Base-by-base conservation (phyloP, 176 grass and related monocot species). In the Otatea glauca region DNA sequence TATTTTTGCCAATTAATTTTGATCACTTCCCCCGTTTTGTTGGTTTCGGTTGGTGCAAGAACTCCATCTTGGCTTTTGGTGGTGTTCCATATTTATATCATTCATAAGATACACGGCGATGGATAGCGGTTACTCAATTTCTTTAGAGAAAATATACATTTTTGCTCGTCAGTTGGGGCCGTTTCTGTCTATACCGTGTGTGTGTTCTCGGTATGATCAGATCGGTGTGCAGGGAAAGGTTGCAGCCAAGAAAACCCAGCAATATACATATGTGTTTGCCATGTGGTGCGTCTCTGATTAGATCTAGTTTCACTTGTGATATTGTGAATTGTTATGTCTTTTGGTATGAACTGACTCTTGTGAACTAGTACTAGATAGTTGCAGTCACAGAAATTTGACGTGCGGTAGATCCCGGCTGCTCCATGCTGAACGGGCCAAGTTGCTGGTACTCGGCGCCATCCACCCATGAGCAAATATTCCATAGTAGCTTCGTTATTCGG, bases 1-100 rank as follows among this genome's bases (percentile, higher is more conserved):
- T 55, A 34, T 83, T 74, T 78, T 75, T 80, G 76, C 14, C 38
- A 64, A 69, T 84, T 75, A 80, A 10, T 80, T 91, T 87, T 90
- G n/a, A 25, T 75, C 3, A 59, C 20, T 41, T 68, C 3, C 32
- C 51, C 54, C 7, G 2, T 42, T 78, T 43, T 69, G 55, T 42
- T 90, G 41, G 63, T 69, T 68, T 29, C 79, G 69, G 20, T 69
- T 74, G 44, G 24, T 74, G 50, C 23, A 72, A 53, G 29, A n/a
- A 75, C 20, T 56, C 54, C n/a, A 61, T 68, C 48, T 78, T 32
- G 10, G 66, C 5, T 37, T 44, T 78, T 74, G 29, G 12, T 78
- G 20, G n/a, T n/a, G 16, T 62, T 77, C 56, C 24, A 44, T 69
- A 70, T 86, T 68, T 85, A 54, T 56, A 27, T 20, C 21, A 21